phyloP scores from a whole-genome alignment of 2,329 filamentous ascomycete species.

The Pseudogymnoascus sp. region DNA sequence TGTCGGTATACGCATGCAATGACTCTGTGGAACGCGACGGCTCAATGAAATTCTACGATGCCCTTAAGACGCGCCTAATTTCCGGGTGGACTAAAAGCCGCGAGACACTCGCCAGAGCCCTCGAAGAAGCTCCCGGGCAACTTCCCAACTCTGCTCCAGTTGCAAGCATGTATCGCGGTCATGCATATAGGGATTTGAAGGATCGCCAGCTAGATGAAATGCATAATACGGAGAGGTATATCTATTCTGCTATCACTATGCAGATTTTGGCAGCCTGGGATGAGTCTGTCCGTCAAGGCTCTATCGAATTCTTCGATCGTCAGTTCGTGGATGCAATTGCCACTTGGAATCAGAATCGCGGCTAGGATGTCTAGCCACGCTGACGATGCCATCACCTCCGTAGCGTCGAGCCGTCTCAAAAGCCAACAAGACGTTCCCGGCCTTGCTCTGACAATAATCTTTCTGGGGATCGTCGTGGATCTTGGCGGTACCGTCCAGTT shows the following conservation, averaged over 20 bases:
- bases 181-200: too few species aligned
- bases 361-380: slow-evolving; percentile 9
- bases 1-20: too few species aligned
- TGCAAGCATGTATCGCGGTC: too few species aligned
- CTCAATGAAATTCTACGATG: too few species aligned
- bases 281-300: background rate
- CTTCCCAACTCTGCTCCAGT: too few species aligned
- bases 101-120: too few species aligned
- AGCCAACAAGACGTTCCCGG: slow-evolving; percentile 20
- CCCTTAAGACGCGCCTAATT: too few species aligned
- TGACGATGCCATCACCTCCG: slow-evolving; percentile 17
- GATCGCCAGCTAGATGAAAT: too few species aligned
- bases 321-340: background rate
- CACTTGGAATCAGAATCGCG: background rate
- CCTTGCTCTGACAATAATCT: slow-evolving; percentile 21
- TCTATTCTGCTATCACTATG: background rate
- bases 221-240: background rate
- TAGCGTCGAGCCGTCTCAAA: slow-evolving; percentile 16
- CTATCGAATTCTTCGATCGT: background rate
- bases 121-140: too few species aligned
- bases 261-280: background rate
- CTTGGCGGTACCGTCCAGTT: background rate
- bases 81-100: too few species aligned
- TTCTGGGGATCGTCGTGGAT: background rate
- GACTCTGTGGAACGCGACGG: too few species aligned